These are phyloP conservation scores for Leucocoprinus birnbaumii DNA, from an alignment of 768 basidiomycete species.

Conservation along the genomic window DNA sequence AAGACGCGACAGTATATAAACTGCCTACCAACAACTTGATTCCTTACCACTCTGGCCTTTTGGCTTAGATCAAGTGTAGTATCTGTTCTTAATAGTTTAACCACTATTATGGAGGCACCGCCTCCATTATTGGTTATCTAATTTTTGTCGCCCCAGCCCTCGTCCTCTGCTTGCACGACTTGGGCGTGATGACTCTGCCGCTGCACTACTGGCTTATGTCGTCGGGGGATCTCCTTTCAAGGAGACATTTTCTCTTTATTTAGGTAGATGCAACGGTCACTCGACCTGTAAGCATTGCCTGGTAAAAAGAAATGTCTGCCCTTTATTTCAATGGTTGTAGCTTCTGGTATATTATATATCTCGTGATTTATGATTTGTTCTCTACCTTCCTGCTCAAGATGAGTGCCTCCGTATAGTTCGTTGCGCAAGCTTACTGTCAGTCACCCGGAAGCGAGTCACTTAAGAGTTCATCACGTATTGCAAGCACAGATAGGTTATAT, in stretches of 20 bases:
- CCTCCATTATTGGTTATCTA: constrained; percentile 53
- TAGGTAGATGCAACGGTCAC: background rate
- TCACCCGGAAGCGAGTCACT: too few relatives aligned
- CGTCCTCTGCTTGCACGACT: constrained; percentile 61
- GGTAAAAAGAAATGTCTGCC: background rate
- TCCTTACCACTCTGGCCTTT: constrained; percentile 88
- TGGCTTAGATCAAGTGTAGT: constrained; percentile 98
- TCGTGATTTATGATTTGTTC: too few relatives aligned
- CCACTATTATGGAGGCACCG: constrained; percentile 57
- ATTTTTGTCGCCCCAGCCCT: constrained; percentile 51
- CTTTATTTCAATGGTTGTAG: too few relatives aligned
- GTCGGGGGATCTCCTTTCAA: constrained; percentile 50
- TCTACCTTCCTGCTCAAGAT: too few relatives aligned
- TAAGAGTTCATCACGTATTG: too few relatives aligned
- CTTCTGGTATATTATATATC: too few relatives aligned
- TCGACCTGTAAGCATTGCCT: background rate
- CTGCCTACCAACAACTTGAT: background rate
- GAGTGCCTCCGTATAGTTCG: too few relatives aligned
- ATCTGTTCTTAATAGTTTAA: constrained; percentile 92
- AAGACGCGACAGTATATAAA: constrained; percentile 24
- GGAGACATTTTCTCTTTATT: constrained; percentile 22
- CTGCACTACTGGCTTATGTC: constrained; percentile 59
- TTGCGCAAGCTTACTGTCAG: too few relatives aligned
- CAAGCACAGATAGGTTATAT: too few relatives aligned
- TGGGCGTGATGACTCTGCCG: constrained; percentile 52